Percentiles rank a stretch among this genome's conserved stretches.
These are phyloP conservation scores for Drechslera avenae DNA, from an alignment of 2,329 filamentous ascomycete species.

Conservation along the genomic window DNA sequence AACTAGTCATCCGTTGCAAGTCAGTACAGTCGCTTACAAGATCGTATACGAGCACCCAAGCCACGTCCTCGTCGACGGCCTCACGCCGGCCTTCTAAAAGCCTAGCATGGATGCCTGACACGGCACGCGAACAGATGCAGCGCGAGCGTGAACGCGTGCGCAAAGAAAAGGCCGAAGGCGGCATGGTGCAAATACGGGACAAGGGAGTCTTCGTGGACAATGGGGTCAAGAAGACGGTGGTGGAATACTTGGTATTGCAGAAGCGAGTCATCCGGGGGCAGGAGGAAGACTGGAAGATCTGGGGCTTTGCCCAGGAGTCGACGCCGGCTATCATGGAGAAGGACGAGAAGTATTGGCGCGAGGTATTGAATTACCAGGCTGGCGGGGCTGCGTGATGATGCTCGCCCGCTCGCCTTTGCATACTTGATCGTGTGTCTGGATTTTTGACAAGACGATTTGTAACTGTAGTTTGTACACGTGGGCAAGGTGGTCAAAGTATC, in stretches of 20 bases:
- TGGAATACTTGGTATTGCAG: slow-evolving; percentile 70
- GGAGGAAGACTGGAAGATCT: slow-evolving; percentile 64
- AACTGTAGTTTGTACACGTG: slow-evolving; percentile 20
- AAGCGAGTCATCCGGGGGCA: slow-evolving; percentile 54
- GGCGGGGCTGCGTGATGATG: slow-evolving; percentile 5
- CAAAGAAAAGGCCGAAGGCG: slow-evolving; percentile 1
- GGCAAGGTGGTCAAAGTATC: not conserved
- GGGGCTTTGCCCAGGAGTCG: slow-evolving; percentile 66
- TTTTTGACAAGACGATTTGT: slow-evolving; percentile 8
- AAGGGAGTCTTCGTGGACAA: slow-evolving; percentile 3
- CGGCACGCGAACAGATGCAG: slow-evolving; percentile 8
- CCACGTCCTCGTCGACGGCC: not conserved
- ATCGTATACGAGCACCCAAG: not conserved
- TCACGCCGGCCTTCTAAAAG: not conserved
- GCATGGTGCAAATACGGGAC: not conserved
- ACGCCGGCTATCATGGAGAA: slow-evolving; percentile 28
- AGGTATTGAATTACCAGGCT: slow-evolving; percentile 26
- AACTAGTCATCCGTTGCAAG: slow-evolving; percentile 34
- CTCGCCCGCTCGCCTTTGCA: not conserved
- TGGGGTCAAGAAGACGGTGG: slow-evolving; percentile 42
- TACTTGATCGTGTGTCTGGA: no score
- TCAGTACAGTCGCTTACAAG: slow-evolving; percentile 27
- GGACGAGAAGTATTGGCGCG: slow-evolving; percentile 31
- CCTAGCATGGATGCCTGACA: slow-evolving; percentile 15
- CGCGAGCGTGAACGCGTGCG: slow-evolving; percentile 5